phyloP scores from a whole-genome alignment of 345 rosid species.

The Punica granatum region DNA sequence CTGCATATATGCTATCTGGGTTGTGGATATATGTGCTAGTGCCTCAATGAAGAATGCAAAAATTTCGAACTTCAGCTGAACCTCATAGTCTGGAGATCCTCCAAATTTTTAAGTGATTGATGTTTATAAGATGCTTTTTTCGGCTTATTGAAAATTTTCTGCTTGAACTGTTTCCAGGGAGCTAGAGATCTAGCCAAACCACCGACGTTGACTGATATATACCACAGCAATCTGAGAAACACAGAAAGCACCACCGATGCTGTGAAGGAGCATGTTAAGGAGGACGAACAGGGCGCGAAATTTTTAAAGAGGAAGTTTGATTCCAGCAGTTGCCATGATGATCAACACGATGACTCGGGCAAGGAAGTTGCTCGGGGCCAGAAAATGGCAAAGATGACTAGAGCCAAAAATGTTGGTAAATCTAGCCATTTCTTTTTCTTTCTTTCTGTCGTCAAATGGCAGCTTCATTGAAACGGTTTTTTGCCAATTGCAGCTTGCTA shows the following conservation, averaged over 20 bases:
- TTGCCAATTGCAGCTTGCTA: constrained; percentile 50
- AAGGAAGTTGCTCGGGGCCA: constrained; percentile 34
- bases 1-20: no score
- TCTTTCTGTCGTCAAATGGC: not conserved
- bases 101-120: not conserved
- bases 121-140: not conserved
- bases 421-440: not conserved
- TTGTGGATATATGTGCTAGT: no score
- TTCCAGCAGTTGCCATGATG: constrained; percentile 28
- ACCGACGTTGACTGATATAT: constrained; percentile 65
- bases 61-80: no score
- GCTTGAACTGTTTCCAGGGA: constrained; percentile 35
- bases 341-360: constrained; percentile 21
- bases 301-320: constrained; percentile 64
- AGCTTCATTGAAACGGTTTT: constrained; percentile 7
- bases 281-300: constrained; percentile 27
- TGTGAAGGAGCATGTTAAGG: constrained; percentile 6
- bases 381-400: constrained; percentile 41
- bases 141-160: not conserved
- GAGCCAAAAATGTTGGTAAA: constrained; percentile 59
- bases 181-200: constrained; percentile 76
- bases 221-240: constrained; percentile 37
- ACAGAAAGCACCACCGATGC: constrained; percentile 23
- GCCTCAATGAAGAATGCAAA: no score
- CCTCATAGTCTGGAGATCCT: no score